phyloP scores from a whole-genome alignment of 805 yeast genomes.

The Candida gorgasii region DNA sequence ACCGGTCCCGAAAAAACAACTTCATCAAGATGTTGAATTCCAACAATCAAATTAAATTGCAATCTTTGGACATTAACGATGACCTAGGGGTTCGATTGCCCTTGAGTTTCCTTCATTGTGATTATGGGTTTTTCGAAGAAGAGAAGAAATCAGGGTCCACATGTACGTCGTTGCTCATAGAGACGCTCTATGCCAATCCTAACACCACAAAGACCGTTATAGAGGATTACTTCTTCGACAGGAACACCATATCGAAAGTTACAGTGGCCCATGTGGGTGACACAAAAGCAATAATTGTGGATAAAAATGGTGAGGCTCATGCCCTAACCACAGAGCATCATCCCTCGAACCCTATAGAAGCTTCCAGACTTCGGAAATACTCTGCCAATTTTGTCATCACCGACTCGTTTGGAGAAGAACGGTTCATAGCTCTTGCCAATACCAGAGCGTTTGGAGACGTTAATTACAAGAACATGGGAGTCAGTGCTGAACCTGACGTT shows the following conservation, averaged over 20 bases:
- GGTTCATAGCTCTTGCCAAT: conserved; percentile 82
- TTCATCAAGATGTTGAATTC: conserved; percentile 26
- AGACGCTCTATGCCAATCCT: conserved; percentile 42
- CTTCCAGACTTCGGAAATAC: conserved; percentile 65
- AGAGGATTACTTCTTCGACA: conserved; percentile 57
- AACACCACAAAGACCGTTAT: conserved; percentile 27
- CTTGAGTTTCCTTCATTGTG: conserved; percentile 64
- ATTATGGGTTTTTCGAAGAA: conserved; percentile 53
- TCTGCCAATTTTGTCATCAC: conserved; percentile 65
- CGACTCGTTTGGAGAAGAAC: conserved; percentile 90
- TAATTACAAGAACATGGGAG: conserved; percentile 76
- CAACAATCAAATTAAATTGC: conserved; percentile 19
- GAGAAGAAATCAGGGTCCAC: conserved; percentile 64
- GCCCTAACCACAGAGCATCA: conserved; percentile 81
- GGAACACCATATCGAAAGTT: conserved; percentile 64
- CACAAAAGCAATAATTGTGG: conserved; percentile 84
- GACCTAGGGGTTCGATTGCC: conserved; percentile 64
- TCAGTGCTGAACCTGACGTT: conserved; percentile 91
- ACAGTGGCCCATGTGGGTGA: conserved; percentile 92
- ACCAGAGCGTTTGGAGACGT: conserved; percentile 94
- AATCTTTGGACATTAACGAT: conserved; percentile 32
- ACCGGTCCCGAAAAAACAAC: conserved; percentile 43
- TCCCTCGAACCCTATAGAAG: conserved; percentile 80
- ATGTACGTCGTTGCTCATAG: conserved; percentile 63
- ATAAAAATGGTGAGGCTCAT: conserved; percentile 75